These are phyloP conservation scores for Gyromitra esculenta DNA, from an alignment of 2,329 filamentous ascomycete genomes.

Conservation along the genomic window DNA sequence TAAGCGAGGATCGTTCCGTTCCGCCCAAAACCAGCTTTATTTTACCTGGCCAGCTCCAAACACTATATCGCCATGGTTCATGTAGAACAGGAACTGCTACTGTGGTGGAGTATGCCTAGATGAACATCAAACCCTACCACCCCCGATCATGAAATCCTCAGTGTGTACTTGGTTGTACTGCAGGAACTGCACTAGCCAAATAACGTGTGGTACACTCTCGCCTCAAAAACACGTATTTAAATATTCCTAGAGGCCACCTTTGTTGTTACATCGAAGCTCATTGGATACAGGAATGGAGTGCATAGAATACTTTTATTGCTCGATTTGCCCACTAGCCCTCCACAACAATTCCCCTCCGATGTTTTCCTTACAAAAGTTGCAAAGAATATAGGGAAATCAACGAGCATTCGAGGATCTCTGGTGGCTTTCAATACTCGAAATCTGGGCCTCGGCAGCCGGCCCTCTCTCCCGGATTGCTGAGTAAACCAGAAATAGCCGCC, in stretches of 20 bases:
- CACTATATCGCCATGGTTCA: slow-evolving; percentile 16
- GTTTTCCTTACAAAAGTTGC: background rate
- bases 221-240: slow-evolving; percentile 24
- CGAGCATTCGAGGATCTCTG: background rate
- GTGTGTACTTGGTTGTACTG: slow-evolving; percentile 22
- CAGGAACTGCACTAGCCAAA: slow-evolving; percentile 40
- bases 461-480: slow-evolving; percentile 17
- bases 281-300: slow-evolving; percentile 17
- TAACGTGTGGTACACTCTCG: slow-evolving; percentile 21
- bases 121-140: slow-evolving; percentile 11
- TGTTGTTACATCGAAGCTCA: slow-evolving; percentile 10
- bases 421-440: background rate
- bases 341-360: background rate
- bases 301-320: slow-evolving; percentile 6
- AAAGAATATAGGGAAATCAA: background rate
- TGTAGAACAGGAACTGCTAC: slow-evolving; percentile 9
- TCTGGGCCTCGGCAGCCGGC: slow-evolving; percentile 30
- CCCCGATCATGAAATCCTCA: slow-evolving; percentile 2
- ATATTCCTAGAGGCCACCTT: slow-evolving; percentile 25
- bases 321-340: background rate
- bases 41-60: slow-evolving; percentile 29
- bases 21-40: slow-evolving; percentile 21
- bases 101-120: background rate
- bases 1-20: slow-evolving; percentile 50
- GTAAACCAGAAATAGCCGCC: slow-evolving; percentile 34